A percentile compares a stretch with the other conserved stretches of the same genome.
Evolutionary conservation across 257 asterid genomes (phyloP).

Genomic region (Hygrophila difformis): DNA sequence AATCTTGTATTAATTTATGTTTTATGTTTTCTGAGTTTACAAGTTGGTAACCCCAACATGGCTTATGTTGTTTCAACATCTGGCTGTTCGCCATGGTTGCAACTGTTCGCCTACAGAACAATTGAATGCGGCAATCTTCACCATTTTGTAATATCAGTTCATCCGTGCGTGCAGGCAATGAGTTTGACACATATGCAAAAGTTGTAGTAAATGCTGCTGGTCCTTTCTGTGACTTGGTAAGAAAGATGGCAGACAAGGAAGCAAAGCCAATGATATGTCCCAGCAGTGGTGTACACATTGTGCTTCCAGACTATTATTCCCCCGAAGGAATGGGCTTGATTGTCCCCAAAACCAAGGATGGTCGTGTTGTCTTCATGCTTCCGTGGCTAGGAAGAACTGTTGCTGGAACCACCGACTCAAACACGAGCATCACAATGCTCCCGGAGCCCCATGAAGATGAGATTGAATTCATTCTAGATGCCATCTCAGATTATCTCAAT

Average conservation of each 20-base stretch:
- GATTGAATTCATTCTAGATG: conserved; percentile 90
- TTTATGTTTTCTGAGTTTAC: no score
- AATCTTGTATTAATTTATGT: no score
- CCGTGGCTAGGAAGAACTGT: conserved; percentile 99
- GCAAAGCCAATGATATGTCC: conserved; percentile 81
- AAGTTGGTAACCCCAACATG: no score
- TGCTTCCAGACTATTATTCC: conserved; percentile 97
- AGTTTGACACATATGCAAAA: conserved; percentile 89
- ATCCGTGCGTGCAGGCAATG: conserved; percentile 50
- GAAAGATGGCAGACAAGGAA: conserved; percentile 73
- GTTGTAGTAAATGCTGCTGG: conserved; percentile 93
- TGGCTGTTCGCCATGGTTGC: conserved; percentile 8
- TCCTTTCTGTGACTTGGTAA: conserved; percentile 92
- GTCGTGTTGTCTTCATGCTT: conserved; percentile 96
- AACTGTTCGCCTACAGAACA: conserved; percentile 3
- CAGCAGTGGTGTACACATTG: conserved; percentile 95
- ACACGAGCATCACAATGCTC: conserved; percentile 76
- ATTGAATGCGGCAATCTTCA: not conserved
- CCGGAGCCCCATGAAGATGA: conserved; percentile 98
- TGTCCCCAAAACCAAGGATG: conserved; percentile 99
- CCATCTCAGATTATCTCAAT: conserved; percentile 89
- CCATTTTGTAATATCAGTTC: no score
- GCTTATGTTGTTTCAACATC: not conserved
- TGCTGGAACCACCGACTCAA: conserved; percentile 98
- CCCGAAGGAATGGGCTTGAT: conserved; percentile 99